Evolutionary conservation across 495 filamentous ascomycete species (phyloP).

Genomic region (Penicillium daleae): DNA sequence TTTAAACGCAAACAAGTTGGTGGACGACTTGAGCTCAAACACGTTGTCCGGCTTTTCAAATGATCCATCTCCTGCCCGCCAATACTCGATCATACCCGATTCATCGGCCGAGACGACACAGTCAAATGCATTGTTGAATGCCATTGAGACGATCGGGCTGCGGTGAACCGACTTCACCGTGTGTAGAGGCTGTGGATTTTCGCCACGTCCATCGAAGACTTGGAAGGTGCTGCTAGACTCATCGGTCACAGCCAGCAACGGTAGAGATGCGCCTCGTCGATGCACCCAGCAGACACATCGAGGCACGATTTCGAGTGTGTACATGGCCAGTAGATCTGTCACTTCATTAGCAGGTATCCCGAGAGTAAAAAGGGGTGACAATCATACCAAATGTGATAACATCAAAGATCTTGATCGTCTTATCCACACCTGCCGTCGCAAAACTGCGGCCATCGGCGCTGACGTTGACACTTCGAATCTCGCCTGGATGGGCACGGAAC

Average conservation of each 20-base stretch:
- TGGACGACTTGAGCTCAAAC: conserved; percentile 88
- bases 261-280: conserved; percentile 80
- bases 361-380: neutral
- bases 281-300: conserved; percentile 93
- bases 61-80: conserved; percentile 69
- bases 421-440: conserved; percentile 84
- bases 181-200: conserved; percentile 73
- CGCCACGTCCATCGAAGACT: conserved; percentile 89
- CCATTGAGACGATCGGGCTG: conserved; percentile 77
- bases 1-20: conserved; percentile 95
- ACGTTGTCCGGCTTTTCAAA: conserved; percentile 94
- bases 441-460: conserved; percentile 93
- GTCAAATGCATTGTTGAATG: conserved; percentile 86
- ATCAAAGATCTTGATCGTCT: conserved; percentile 94
- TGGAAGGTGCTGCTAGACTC: conserved; percentile 69
- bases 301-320: conserved; percentile 73
- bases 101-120: conserved; percentile 90
- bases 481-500: conserved; percentile 86
- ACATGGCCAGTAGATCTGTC: conserved; percentile 79
- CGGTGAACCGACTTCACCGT: conserved; percentile 75
- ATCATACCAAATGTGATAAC: conserved; percentile 81
- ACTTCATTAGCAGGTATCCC: conserved; percentile 17
- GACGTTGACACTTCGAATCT: conserved; percentile 78
- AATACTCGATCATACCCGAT: conserved; percentile 96
- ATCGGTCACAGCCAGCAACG: conserved; percentile 88